Conservation (phyloP, 192 early-diverging fungal species). For the Podochytrium sp. region DNA sequence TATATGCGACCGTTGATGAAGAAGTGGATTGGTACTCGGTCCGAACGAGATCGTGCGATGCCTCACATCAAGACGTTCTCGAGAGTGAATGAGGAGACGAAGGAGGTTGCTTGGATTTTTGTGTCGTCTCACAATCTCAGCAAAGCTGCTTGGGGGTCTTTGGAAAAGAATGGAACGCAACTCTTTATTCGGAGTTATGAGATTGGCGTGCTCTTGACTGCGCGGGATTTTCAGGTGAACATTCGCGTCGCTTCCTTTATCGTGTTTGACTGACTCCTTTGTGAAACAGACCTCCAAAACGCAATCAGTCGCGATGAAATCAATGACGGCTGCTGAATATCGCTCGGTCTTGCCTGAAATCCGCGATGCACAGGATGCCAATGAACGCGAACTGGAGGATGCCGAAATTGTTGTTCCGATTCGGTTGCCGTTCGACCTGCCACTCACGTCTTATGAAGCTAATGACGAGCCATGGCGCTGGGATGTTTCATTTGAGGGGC, state of each 20-base stretch:
- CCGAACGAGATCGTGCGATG: constrained; percentile 61
- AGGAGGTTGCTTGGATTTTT: constrained; percentile 44
- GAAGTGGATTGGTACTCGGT: constrained; percentile 52
- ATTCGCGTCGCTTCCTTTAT: not conserved
- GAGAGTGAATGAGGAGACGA: constrained; percentile 28
- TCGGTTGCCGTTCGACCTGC: constrained; percentile 65
- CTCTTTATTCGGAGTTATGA: constrained; percentile 70
- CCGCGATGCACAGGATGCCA: not conserved
- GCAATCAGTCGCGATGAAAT: constrained; percentile 14
- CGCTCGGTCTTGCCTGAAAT: not conserved
- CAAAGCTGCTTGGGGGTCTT: constrained; percentile 70
- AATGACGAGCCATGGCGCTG: constrained; percentile 50
- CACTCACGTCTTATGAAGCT: constrained; percentile 52
- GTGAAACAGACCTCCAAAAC: constrained; percentile 22
- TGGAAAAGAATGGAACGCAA: constrained; percentile 55
- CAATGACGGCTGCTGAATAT: constrained; percentile 2
- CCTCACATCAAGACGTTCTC: constrained; percentile 66
- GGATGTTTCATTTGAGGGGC: constrained; percentile 35
- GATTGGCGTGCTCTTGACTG: constrained; percentile 63
- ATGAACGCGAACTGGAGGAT: not conserved
- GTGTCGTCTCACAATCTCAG: constrained; percentile 59
- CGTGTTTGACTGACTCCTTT: not conserved
- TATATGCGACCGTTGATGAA: constrained; percentile 57
- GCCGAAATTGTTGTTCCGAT: constrained; percentile 46
- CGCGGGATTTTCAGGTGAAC: constrained; percentile 60